Conservation (phyloP, 805 yeast genomes). For the Torulaspora microellipsoides region DNA sequence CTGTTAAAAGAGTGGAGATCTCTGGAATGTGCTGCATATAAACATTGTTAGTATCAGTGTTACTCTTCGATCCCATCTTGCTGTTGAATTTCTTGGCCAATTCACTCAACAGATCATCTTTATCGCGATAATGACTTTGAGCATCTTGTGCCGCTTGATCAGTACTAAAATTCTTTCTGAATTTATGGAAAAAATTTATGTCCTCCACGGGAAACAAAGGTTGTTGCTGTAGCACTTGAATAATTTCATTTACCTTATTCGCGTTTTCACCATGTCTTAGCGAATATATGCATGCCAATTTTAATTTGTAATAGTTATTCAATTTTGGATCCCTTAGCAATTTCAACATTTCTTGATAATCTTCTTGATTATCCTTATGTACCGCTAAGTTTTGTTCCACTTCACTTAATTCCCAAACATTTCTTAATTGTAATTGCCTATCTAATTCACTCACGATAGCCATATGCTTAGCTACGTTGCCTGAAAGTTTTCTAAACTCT, state of each 20-base stretch:
- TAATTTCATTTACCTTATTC: conserved; percentile 42
- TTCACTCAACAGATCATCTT: conserved; percentile 32
- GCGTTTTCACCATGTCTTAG: conserved; percentile 65
- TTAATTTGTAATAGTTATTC: conserved; percentile 56
- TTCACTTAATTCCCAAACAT: conserved; percentile 84
- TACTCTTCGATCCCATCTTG: conserved; percentile 29
- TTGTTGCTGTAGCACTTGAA: conserved; percentile 35
- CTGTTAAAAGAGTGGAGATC: conserved; percentile 38
- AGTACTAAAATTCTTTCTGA: conserved; percentile 35
- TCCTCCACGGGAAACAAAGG: conserved; percentile 37
- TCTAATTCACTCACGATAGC: conserved; percentile 84
- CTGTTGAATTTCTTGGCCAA: conserved; percentile 34
- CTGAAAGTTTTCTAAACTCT: conserved; percentile 81
- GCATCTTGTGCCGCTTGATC: conserved; percentile 4
- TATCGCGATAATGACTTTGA: conserved; percentile 13
- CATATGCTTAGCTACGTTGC: conserved; percentile 89
- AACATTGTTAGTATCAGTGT: conserved; percentile 54
- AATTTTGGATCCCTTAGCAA: conserved; percentile 46
- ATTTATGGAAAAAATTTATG: conserved; percentile 41
- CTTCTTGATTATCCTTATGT: conserved; percentile 51
- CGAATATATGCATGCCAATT: conserved; percentile 69
- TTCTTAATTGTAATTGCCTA: conserved; percentile 54
- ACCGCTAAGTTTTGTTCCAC: conserved; percentile 82
- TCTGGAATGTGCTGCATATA: conserved; percentile 91
- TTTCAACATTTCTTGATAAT: conserved; percentile 52